These are phyloP conservation scores for Chionographis japonica DNA, from an alignment of 106 monocot genomes.

Conservation along the genomic window DNA sequence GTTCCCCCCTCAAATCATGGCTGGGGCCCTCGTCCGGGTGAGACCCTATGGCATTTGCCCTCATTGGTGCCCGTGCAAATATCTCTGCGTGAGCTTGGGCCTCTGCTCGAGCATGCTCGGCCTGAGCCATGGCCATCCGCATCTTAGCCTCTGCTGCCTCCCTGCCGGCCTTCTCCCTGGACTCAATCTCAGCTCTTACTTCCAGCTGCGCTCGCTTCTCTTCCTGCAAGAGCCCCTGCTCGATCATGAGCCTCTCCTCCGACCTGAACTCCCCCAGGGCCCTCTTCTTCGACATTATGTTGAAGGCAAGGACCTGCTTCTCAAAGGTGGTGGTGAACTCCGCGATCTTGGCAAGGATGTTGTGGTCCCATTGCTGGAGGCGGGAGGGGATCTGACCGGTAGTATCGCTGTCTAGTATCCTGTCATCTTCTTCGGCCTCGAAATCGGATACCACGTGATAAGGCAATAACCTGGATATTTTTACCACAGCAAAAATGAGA, in stretches of 20 bases:
- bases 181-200: conserved; percentile 49
- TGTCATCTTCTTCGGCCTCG: conserved; percentile 93
- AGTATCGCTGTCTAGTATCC: conserved; percentile 62
- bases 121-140: conserved; percentile 64
- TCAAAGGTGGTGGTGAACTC: conserved; percentile 83
- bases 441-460: conserved; percentile 83
- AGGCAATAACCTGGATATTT: conserved; percentile 55
- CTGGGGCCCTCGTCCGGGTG: conserved; percentile 27
- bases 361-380: conserved; percentile 82
- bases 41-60: conserved; percentile 29
- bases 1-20: conserved; percentile 39
- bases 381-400: conserved; percentile 67
- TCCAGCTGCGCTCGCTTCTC: conserved; percentile 53
- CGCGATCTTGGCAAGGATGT: conserved; percentile 59
- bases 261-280: conserved; percentile 74
- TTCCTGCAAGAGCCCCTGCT: conserved; percentile 68
- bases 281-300: conserved; percentile 71
- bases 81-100: conserved; percentile 56
- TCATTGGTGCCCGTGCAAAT: conserved; percentile 34
- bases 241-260: conserved; percentile 84
- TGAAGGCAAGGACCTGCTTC: conserved; percentile 93
- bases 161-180: conserved; percentile 53
- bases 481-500: neutral
- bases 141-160: conserved; percentile 63
- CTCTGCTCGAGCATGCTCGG: conserved; percentile 45